These are phyloP conservation scores for Colletotrichum trifolii DNA, from an alignment of 2,329 filamentous ascomycete species.

Conservation along the genomic window DNA sequence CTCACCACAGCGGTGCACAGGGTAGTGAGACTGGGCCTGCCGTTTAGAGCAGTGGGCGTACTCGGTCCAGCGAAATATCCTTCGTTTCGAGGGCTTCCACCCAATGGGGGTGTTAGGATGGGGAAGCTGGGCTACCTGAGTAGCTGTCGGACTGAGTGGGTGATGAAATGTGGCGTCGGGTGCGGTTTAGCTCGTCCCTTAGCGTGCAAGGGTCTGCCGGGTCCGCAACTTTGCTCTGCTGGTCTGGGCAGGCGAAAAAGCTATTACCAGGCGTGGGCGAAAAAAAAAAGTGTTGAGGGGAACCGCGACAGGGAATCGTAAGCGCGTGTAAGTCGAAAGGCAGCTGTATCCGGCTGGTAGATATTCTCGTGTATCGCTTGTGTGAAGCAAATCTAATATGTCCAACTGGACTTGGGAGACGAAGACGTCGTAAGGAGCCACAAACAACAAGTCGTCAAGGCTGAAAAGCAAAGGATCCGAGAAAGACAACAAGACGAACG, in stretches of 20 bases:
- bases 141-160: slow-evolving; percentile 8
- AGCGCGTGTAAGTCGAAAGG: slow-evolving; percentile 29
- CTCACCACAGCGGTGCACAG: not conserved
- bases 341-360: not conserved
- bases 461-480: slow-evolving; percentile 4
- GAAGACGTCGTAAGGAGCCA: not conserved
- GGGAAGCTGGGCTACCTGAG: slow-evolving; percentile 34
- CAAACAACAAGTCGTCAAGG: not conserved
- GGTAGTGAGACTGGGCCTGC: slow-evolving; percentile 22
- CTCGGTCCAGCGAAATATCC: slow-evolving; percentile 25
- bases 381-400: too few species aligned
- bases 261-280: not conserved
- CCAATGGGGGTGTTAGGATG: slow-evolving; percentile 32
- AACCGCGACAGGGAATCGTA: slow-evolving; percentile 20
- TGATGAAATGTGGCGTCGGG: slow-evolving; percentile 34
- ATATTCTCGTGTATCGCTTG: too few species aligned
- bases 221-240: slow-evolving; percentile 11
- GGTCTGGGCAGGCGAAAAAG: slow-evolving; percentile 14
- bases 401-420: too few species aligned
- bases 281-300: slow-evolving; percentile 33
- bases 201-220: slow-evolving; percentile 33
- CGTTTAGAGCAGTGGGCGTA: slow-evolving; percentile 30
- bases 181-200: slow-evolving; percentile 29
- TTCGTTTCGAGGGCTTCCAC: slow-evolving; percentile 25
- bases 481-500: slow-evolving; percentile 1